These are phyloP conservation scores for Dimocarpus longan DNA, from an alignment of 345 rosid species.

Conservation along the genomic window DNA sequence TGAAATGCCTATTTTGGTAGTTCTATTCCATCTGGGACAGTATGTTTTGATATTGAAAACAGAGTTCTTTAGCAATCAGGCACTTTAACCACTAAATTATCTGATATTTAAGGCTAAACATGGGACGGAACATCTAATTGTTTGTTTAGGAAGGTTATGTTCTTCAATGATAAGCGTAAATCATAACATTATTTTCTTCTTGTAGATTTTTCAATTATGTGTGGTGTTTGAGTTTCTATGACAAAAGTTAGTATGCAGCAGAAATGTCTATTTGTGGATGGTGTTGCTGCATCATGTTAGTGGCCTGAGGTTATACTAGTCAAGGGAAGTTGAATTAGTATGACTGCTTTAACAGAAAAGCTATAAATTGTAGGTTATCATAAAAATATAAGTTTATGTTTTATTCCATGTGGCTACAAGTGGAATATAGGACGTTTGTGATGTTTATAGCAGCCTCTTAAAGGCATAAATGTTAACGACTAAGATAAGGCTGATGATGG, in stretches of 20 bases:
- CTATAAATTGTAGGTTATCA: no score
- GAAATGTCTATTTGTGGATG: neutral
- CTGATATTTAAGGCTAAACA: neutral
- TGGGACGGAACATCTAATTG: neutral
- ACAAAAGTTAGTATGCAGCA: neutral
- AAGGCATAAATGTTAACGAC: neutral
- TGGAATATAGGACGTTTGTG: neutral
- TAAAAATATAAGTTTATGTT: neutral
- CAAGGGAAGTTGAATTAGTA: neutral
- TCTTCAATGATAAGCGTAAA: neutral
- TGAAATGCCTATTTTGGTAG: no score
- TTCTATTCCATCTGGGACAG: no score
- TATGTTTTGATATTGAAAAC: neutral
- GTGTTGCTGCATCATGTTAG: neutral
- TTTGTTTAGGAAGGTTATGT: neutral
- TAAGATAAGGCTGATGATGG: neutral
- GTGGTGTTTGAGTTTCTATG: neutral
- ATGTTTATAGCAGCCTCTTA: neutral
- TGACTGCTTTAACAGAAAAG: neutral
- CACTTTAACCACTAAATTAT: neutral
- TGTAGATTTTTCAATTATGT: neutral
- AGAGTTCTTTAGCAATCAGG: constrained; percentile 6
- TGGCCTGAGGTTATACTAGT: neutral
- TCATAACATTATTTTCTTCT: neutral
- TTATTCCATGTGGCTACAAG: neutral